Percentiles rank a stretch among this genome's conserved stretches.
phyloP scores from a whole-genome alignment of 2,329 filamentous ascomycete genomes.

The Xylogone sp. region DNA sequence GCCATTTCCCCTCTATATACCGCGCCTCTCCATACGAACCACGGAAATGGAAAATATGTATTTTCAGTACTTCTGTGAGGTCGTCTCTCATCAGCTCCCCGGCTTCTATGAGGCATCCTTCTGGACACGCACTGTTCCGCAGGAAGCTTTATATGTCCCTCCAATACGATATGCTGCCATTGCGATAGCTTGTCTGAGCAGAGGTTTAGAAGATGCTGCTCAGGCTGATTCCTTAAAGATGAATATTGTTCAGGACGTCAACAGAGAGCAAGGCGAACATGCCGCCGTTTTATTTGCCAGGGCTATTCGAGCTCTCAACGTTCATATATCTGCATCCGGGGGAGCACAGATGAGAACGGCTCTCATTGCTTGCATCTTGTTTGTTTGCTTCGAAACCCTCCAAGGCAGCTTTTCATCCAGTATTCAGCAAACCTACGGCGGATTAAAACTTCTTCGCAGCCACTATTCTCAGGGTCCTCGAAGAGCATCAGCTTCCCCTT shows the following conservation, averaged over 20 bases:
- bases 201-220: conserved; percentile 48
- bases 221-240: conserved; percentile 20
- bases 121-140: conserved; percentile 58
- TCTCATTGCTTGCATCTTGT: conserved; percentile 26
- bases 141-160: conserved; percentile 56
- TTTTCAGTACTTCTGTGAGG: conserved; percentile 57
- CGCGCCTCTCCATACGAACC: conserved; percentile 41
- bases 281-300: conserved; percentile 56
- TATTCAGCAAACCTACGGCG: conserved; percentile 57
- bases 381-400: conserved; percentile 27
- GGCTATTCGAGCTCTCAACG: conserved; percentile 49
- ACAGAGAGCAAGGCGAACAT: conserved; percentile 52
- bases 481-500: not conserved
- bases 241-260: conserved; percentile 35
- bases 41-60: conserved; percentile 52
- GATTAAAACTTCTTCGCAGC: conserved; percentile 49
- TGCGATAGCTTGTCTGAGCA: conserved; percentile 62
- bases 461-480: conserved; percentile 18
- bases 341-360: conserved; percentile 35
- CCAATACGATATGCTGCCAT: conserved; percentile 64
- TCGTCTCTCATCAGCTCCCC: conserved; percentile 58
- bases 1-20: conserved; percentile 12
- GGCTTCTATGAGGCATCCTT: conserved; percentile 64
- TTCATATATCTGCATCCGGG: conserved; percentile 38
- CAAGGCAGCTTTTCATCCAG: conserved; percentile 51